Evolutionary conservation across 257 asterid species (phyloP).

Genomic region (Pogostemon cablin): DNA sequence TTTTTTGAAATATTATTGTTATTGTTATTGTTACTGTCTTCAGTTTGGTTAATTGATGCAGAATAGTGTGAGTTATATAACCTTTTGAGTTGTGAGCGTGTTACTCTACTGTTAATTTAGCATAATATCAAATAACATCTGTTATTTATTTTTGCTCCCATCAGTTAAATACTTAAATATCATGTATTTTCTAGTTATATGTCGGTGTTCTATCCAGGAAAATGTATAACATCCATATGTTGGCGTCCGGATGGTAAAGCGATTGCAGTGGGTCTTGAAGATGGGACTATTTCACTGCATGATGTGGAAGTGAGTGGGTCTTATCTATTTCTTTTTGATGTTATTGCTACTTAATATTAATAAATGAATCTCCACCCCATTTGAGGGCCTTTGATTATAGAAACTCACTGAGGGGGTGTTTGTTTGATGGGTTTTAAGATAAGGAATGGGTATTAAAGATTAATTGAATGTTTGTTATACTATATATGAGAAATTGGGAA

Average conservation of each 20-base stretch:
- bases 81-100: neutral
- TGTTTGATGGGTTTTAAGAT: no score
- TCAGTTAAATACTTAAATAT: neutral
- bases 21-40: neutral
- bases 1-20: no score
- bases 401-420: constrained; percentile 1
- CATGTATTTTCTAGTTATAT: constrained; percentile 11
- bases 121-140: neutral
- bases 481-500: no score
- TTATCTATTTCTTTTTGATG: constrained; percentile 18
- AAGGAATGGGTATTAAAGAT: no score
- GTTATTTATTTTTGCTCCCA: neutral
- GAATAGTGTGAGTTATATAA: neutral
- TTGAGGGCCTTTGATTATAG: neutral
- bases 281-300: constrained; percentile 85
- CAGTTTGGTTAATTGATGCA: constrained; percentile 21
- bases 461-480: no score
- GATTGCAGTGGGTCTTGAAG: constrained; percentile 91
- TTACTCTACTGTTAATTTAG: constrained; percentile 1
- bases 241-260: constrained; percentile 99
- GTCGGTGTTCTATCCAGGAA: constrained; percentile 49
- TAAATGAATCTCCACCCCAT: constrained; percentile 1
- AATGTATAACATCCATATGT: constrained; percentile 79
- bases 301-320: constrained; percentile 83
- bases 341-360: neutral